Evolutionary conservation across 1,139 yeast species (phyloP).

Genomic region (Yamadazyma diddensiae): DNA sequence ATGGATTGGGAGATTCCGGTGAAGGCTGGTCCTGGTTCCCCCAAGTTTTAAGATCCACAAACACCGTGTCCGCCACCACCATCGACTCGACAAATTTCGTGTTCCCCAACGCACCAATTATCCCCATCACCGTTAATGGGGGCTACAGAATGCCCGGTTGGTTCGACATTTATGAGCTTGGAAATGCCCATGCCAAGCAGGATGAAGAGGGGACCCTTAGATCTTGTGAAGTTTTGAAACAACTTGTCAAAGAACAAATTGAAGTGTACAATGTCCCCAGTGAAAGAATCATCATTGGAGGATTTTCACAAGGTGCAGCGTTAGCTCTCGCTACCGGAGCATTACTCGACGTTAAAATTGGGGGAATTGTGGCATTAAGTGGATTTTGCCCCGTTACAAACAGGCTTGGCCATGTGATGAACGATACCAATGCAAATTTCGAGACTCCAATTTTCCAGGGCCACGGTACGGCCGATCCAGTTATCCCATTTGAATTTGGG

Average conservation of each 20-base stretch:
- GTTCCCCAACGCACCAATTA: constrained; percentile 83
- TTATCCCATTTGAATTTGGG: constrained; percentile 54
- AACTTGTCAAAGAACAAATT: constrained; percentile 56
- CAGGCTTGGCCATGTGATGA: constrained; percentile 27
- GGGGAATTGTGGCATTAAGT: constrained; percentile 74
- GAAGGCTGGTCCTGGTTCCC: constrained; percentile 85
- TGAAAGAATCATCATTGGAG: constrained; percentile 79
- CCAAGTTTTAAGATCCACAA: constrained; percentile 41
- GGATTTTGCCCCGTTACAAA: constrained; percentile 68
- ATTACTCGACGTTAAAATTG: constrained; percentile 57
- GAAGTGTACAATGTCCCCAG: constrained; percentile 58
- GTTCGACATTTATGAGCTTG: constrained; percentile 74
- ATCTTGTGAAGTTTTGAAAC: constrained; percentile 51
- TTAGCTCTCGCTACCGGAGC: constrained; percentile 57
- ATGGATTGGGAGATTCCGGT: constrained; percentile 92
- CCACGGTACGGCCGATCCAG: constrained; percentile 78
- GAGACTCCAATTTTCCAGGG: constrained; percentile 83
- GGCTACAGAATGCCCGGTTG: constrained; percentile 78
- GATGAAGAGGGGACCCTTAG: constrained; percentile 66
- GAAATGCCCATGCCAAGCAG: constrained; percentile 43
- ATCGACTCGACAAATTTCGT: constrained; percentile 68
- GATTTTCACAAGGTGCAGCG: constrained; percentile 95
- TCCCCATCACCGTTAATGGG: constrained; percentile 65
- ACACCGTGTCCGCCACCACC: constrained; percentile 32
- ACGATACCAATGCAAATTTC: constrained; percentile 35